Percentiles rank a stretch among this genome's conserved stretches.
These are phyloP conservation scores for Suhomyces kilbournensis DNA, from an alignment of 805 yeast species.

Conservation along the genomic window DNA sequence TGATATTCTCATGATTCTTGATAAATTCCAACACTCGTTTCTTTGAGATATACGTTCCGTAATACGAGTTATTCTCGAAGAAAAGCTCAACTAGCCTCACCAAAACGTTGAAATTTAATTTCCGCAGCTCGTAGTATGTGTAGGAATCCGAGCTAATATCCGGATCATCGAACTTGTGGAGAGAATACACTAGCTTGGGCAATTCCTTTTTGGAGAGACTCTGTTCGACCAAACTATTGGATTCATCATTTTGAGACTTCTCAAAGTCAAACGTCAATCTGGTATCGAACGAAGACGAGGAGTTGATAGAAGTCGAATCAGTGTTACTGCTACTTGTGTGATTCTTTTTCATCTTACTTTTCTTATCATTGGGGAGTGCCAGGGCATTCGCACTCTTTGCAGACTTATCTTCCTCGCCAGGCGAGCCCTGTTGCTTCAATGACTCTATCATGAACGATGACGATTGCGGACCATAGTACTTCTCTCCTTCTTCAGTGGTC, in stretches of 20 bases:
- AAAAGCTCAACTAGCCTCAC: slow-evolving; percentile 38
- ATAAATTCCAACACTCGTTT: slow-evolving; percentile 34
- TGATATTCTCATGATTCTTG: slow-evolving; percentile 28
- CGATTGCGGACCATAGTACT: slow-evolving; percentile 53
- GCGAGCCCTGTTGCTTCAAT: slow-evolving; percentile 23
- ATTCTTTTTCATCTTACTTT: not conserved
- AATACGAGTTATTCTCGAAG: slow-evolving; percentile 39
- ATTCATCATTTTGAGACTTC: slow-evolving; percentile 4
- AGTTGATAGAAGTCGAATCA: slow-evolving; percentile 6
- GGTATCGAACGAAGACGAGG: slow-evolving; percentile 10
- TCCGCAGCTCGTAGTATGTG: slow-evolving; percentile 11
- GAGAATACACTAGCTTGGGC: slow-evolving; percentile 22
- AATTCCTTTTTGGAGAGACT: slow-evolving; percentile 30
- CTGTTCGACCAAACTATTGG: slow-evolving; percentile 14
- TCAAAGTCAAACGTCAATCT: slow-evolving; percentile 7
- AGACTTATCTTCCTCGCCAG: slow-evolving; percentile 14
- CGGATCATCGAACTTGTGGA: slow-evolving; percentile 14
- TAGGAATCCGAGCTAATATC: slow-evolving; percentile 17
- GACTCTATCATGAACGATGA: slow-evolving; percentile 45
- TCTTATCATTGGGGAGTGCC: not conserved
- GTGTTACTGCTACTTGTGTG: not conserved
- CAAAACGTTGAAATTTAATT: slow-evolving; percentile 31
- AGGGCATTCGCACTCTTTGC: not conserved
- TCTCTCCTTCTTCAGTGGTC: slow-evolving; percentile 38
- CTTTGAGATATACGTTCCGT: slow-evolving; percentile 38